Evolutionary conservation across 371 early-diverging fungal genomes (phyloP).

Genomic region (Rhizopus microsporus): DNA sequence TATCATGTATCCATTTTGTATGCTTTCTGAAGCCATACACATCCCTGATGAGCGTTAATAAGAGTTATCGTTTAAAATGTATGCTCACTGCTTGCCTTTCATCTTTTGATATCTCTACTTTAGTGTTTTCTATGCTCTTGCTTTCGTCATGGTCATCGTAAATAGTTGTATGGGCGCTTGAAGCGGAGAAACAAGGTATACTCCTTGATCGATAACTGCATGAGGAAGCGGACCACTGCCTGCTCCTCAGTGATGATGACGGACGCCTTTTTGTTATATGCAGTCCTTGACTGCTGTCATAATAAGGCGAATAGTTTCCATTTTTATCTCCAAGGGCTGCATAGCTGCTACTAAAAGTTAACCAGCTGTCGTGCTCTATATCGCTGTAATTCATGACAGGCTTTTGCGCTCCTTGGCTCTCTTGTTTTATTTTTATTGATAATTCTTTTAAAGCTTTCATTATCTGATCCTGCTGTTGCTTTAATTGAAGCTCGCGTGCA

Average conservation of each 20-base stretch:
- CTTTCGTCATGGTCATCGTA: too few relatives aligned
- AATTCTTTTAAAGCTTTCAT: slow-evolving; percentile 19
- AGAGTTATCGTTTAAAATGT: not conserved
- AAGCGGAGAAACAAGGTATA: too few relatives aligned
- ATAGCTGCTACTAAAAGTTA: not conserved
- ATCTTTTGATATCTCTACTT: not conserved
- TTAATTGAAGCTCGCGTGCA: slow-evolving; percentile 15
- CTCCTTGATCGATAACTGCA: too few relatives aligned
- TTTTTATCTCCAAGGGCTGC: not conserved
- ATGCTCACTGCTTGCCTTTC: too few relatives aligned
- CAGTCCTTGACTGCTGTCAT: not conserved
- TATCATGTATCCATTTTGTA: slow-evolving; percentile 53
- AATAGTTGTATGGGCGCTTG: too few relatives aligned
- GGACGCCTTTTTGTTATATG: not conserved
- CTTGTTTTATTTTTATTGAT: slow-evolving; percentile 4
- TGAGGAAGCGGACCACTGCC: not conserved
- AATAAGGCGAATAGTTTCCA: not conserved
- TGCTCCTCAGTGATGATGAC: not conserved
- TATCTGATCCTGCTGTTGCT: slow-evolving; percentile 19
- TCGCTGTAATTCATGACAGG: too few relatives aligned
- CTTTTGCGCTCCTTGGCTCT: not conserved
- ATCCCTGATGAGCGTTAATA: slow-evolving; percentile 40
- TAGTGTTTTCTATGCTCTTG: not conserved
- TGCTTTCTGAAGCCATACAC: slow-evolving; percentile 65
- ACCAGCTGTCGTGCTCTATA: too few relatives aligned